Evolutionary conservation across 306 rosid species (phyloP), one percentile per base, ranked within the genome.

Genomic region (Prunus padus): DNA sequence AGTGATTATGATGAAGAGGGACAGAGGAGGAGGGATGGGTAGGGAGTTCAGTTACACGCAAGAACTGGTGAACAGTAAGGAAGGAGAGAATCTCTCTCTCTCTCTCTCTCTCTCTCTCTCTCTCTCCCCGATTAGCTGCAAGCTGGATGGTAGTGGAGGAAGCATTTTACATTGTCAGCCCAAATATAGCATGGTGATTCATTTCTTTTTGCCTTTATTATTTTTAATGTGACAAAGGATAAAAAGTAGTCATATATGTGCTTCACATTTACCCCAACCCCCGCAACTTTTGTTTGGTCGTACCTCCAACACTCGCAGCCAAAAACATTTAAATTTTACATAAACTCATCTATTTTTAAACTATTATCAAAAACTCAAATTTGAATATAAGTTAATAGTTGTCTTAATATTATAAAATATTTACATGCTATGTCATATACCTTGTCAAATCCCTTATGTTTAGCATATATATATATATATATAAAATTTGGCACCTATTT

Each of bases 91-190:
- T 80, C 74, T 55, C 55, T 69, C 46, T 50, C 59, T 69, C 46
- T 18, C 33, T 22, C 82, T 75, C 83, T 45, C 14, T 9, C 45
- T 40, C 7, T 40, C 50, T 45, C 14, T 46, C 51, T 46, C 4
- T 46, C 15, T 37, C 9, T 37, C 0, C 7, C 0, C 7, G 9
- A 5, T 83, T 63, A 80, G 88, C 88, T 83, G 74, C 81, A 85
- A 51, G 45, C 54, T 76, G 74, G 71, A 81, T 78, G 84, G 72
- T 45, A 80, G 87, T 88, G 88, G 89, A 86, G 72, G 69, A 71
- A 71, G 83, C 95, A 88, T 85, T 84, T 82, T 45, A 63, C 66
- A 11, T 30, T 89, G 96, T 88, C 86, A 87, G 62, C 73, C 88
- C 88, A 87, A 81, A 89, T 82, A 80, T 84, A 77, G 88, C 59